phyloP scores from a whole-genome alignment of 192 early-diverging fungal species.

The Chytriomyces hyalinus region DNA sequence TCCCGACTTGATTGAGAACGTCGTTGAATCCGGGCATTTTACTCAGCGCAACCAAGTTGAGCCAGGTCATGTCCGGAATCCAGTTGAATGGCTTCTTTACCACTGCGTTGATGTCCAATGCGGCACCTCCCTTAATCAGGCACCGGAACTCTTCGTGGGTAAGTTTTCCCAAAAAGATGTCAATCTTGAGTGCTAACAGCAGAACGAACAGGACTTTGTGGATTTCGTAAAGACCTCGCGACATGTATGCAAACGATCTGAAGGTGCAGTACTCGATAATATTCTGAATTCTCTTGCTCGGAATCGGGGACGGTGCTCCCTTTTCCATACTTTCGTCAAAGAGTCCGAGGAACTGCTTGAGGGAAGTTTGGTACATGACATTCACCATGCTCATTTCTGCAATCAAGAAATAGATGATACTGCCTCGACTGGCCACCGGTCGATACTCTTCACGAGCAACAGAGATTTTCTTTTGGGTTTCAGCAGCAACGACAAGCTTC shows the following conservation, averaged over 20 bases:
- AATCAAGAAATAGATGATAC: constrained; percentile 72
- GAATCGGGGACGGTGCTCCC: constrained; percentile 66
- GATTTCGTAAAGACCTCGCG: constrained; percentile 66
- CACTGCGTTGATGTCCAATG: constrained; percentile 68
- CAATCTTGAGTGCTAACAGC: constrained; percentile 66
- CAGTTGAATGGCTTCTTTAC: constrained; percentile 72
- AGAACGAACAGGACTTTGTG: constrained; percentile 69
- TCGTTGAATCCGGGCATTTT: constrained; percentile 70
- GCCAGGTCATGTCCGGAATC: constrained; percentile 73
- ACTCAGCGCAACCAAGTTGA: constrained; percentile 65
- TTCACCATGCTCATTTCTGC: constrained; percentile 74
- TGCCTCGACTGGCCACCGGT: constrained; percentile 65
- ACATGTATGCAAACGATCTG: constrained; percentile 62
- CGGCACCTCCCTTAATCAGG: constrained; percentile 68
- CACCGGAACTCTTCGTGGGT: constrained; percentile 69
- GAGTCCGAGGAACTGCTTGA: constrained; percentile 70
- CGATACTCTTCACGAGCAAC: constrained; percentile 69
- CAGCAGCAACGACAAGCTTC: constrained; percentile 67
- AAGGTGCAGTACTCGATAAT: constrained; percentile 73
- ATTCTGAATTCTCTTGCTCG: constrained; percentile 68
- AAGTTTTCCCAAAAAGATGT: constrained; percentile 59
- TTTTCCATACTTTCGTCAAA: constrained; percentile 74
- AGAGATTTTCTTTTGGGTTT: constrained; percentile 72
- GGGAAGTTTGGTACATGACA: constrained; percentile 68
- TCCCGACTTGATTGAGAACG: constrained; percentile 68